These are phyloP conservation scores for Penicillium aurantiogriseum DNA, from an alignment of 2,329 filamentous ascomycete genomes.

Conservation along the genomic window DNA sequence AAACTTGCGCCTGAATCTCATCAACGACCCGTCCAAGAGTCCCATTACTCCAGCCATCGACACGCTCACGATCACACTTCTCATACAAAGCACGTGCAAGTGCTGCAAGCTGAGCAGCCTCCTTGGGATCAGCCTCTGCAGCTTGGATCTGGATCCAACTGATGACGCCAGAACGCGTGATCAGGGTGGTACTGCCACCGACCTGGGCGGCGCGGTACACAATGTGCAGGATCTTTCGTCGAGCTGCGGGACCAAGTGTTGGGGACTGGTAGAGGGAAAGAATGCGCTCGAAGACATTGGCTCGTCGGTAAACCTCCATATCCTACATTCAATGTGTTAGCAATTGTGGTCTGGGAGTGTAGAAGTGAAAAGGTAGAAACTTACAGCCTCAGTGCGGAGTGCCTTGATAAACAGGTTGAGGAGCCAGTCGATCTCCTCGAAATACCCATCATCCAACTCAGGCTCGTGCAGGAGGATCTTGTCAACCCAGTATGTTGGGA, in stretches of 20 bases:
- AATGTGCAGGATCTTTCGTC: conserved; percentile 61
- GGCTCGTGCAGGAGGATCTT: conserved; percentile 73
- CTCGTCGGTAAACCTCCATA: conserved; percentile 52
- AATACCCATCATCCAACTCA: conserved; percentile 69
- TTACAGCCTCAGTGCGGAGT: conserved; percentile 55
- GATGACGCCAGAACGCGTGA: conserved; percentile 71
- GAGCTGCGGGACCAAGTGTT: conserved; percentile 59
- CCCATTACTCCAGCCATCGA: conserved; percentile 64
- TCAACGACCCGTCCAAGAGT: conserved; percentile 36
- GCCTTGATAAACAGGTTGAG: conserved; percentile 68
- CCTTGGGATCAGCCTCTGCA: conserved; percentile 49
- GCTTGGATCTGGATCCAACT: conserved; percentile 70
- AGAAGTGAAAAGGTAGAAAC: conserved; percentile 12
- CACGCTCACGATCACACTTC: conserved; percentile 65
- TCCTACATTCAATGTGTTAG: conserved; percentile 35
- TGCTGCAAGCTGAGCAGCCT: conserved; percentile 47
- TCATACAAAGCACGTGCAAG: conserved; percentile 62
- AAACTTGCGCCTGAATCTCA: conserved; percentile 15
- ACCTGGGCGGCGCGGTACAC: conserved; percentile 67
- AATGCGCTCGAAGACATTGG: conserved; percentile 70
- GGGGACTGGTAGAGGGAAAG: conserved; percentile 68
- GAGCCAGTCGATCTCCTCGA: conserved; percentile 72
- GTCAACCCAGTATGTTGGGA: conserved; percentile 62
- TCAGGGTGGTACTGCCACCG: conserved; percentile 73
- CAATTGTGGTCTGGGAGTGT: neutral